Conservation (phyloP, 23 red algal genomes). For the Gracilaria caudata region DNA sequence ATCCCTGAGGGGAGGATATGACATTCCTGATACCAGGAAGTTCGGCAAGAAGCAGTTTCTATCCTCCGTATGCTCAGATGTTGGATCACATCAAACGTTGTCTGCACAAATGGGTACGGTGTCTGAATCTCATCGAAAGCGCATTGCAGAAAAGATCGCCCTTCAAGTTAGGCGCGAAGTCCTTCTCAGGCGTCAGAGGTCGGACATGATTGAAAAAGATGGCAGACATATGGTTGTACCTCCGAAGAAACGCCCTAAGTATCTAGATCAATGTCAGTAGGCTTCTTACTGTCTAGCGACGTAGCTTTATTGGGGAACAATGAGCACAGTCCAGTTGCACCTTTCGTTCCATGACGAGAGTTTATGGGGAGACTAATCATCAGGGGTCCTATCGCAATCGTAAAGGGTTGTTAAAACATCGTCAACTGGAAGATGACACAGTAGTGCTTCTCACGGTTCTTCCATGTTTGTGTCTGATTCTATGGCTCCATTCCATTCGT, state of each 20-base stretch:
- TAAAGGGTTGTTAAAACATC: background rate
- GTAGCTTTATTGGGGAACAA: background rate
- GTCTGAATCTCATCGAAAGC: conserved; percentile 30
- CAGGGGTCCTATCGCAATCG: background rate
- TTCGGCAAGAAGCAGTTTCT: conserved; percentile 17
- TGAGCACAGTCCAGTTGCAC: background rate
- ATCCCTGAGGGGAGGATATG: background rate
- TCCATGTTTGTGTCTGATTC: background rate
- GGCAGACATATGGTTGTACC: conserved; percentile 25
- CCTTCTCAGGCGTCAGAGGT: conserved; percentile 22
- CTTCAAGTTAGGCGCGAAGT: conserved; percentile 7
- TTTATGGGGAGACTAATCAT: background rate
- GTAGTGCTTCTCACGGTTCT: background rate
- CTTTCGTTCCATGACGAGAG: background rate
- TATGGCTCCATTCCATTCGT: background rate
- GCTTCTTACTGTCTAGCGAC: background rate
- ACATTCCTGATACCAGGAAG: background rate
- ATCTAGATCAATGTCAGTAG: background rate
- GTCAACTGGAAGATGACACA: background rate
- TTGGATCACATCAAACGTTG: background rate
- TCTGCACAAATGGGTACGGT: background rate
- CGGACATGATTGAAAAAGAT: conserved; percentile 12
- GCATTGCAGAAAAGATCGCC: conserved; percentile 25
- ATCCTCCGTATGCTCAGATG: background rate
- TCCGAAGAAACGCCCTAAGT: conserved; percentile 24